Base-by-base conservation (phyloP, 2,329 filamentous ascomycete genomes). In the Ceratocystis papillata region DNA sequence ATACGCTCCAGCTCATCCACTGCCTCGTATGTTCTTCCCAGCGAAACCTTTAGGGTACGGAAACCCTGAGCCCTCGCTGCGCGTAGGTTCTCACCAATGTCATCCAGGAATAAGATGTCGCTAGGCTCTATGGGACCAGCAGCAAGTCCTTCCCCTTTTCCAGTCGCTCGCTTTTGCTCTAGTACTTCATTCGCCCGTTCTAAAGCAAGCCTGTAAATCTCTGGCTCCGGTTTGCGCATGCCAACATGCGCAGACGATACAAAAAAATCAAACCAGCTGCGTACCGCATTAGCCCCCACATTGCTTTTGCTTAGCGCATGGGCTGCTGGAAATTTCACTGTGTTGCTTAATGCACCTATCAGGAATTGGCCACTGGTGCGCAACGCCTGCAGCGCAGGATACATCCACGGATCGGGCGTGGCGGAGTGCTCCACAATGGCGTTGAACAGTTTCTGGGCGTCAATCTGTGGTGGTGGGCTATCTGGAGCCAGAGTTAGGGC, bases 31-130 rank as follows among this genome's bases (percentile, higher is more conserved):
- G 88, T 84, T 74, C 81, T 84, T 1, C 92, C 92, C 33, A 97
- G 76, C 7, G 83, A 79, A 0, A 97, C 94, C 76, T 93, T 96
- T 70, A 97, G 82, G 0, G 93, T 97, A 66, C 81, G 77, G 74
- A 97, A 87, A 0, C 93, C 93, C 25, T 85, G 78, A 62, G 80
- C 81, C 75, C 81, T 88, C 0, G 86, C 94, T 57, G 82, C 87
- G 78, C 92, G 94, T 67, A 97, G 75, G 74, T 99, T 99, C 75
- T 92, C 86, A 1, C 94, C 94, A 74, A 99, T 96, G 71, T 96
- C 92, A 74, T 96, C 94, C 62, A 96, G 76, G 73, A 99, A 99
- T 3, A 96, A 76, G 57, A 96, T 79, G 65, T 96, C 90, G 0
- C 77, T 77, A 0, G 87, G 77, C 66, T 77, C 74, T 7, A 95